Conservation (phyloP, 257 asterid genomes). For the Thymus mandschuricus region DNA sequence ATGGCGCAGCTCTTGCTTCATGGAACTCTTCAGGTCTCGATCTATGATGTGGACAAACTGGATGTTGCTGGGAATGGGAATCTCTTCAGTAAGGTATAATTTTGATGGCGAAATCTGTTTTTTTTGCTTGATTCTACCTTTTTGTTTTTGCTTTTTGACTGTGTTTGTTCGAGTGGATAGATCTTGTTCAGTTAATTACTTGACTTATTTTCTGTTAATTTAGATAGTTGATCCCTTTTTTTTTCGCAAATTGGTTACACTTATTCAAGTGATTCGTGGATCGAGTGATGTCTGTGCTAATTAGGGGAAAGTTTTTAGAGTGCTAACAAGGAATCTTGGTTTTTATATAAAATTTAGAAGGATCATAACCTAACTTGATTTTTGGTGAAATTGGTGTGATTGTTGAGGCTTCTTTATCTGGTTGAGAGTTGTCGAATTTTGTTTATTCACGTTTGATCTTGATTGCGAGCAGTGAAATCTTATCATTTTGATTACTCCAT, state of each 20-base stretch:
- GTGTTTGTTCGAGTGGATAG: slow-evolving; percentile 7
- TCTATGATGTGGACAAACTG: slow-evolving; percentile 57
- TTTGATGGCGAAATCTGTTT: slow-evolving; percentile 8
- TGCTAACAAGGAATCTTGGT: background rate
- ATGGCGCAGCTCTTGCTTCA: slow-evolving; percentile 65
- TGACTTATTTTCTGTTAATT: slow-evolving; percentile 12
- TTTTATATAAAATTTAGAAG: background rate
- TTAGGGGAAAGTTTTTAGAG: background rate
- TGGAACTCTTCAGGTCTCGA: slow-evolving; percentile 60
- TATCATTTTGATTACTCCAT: background rate
- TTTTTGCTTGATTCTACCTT: background rate
- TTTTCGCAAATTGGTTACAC: background rate
- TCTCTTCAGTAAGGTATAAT: slow-evolving; percentile 50
- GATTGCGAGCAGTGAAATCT: background rate
- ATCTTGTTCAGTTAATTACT: slow-evolving; percentile 7
- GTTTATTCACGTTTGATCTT: slow-evolving; percentile 10
- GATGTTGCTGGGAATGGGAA: slow-evolving; percentile 42
- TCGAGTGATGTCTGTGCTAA: slow-evolving; percentile 17
- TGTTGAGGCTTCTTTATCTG: slow-evolving; percentile 6
- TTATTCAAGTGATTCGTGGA: slow-evolving; percentile 18
- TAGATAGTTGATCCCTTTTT: background rate
- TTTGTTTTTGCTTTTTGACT: background rate
- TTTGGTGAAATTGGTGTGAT: too few species aligned
- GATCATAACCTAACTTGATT: too few species aligned
- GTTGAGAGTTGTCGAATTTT: slow-evolving; percentile 2